Evolutionary conservation across 2,329 filamentous ascomycete species (phyloP).

Genomic region (Lithohypha guttulata): DNA sequence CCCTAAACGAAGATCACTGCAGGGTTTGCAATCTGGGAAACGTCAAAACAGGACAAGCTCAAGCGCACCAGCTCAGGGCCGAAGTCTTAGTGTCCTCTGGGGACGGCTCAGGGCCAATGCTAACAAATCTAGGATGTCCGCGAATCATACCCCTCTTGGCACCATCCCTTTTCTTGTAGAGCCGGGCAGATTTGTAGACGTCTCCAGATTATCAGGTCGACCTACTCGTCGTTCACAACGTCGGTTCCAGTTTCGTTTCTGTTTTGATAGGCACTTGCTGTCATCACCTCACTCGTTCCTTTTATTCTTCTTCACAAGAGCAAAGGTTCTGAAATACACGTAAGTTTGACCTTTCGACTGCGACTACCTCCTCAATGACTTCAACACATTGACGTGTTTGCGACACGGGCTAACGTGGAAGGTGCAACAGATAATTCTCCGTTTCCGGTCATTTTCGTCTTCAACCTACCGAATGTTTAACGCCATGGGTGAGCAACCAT

Average conservation of each 20-base stretch:
- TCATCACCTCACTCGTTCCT: conserved; percentile 6
- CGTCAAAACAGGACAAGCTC: too few species aligned
- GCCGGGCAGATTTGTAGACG: conserved; percentile 5
- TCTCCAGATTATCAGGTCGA: background rate
- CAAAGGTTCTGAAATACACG: too few species aligned
- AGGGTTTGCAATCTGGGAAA: conserved; percentile 2
- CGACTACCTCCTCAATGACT: background rate
- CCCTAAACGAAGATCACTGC: conserved; percentile 5
- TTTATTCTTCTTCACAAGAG: background rate
- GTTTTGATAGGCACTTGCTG: too few species aligned
- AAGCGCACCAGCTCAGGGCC: too few species aligned
- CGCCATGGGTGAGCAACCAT: conserved; percentile 10
- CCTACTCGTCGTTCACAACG: conserved; percentile 2
- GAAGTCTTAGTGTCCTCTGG: conserved; percentile 1
- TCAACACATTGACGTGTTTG: too few species aligned
- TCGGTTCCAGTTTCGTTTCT: too few species aligned
- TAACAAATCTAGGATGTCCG: conserved; percentile 3
- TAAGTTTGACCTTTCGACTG: too few species aligned
- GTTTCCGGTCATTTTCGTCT: background rate
- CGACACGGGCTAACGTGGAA: conserved; percentile 4
- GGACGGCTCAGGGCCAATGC: background rate
- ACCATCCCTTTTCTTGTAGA: conserved; percentile 8
- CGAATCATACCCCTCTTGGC: background rate
- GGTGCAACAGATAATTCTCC: conserved; percentile 4
- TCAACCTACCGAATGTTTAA: too few species aligned